Evolutionary conservation across 768 basidiomycete genomes (phyloP).

Genomic region (Agrocybe chaxingu): DNA sequence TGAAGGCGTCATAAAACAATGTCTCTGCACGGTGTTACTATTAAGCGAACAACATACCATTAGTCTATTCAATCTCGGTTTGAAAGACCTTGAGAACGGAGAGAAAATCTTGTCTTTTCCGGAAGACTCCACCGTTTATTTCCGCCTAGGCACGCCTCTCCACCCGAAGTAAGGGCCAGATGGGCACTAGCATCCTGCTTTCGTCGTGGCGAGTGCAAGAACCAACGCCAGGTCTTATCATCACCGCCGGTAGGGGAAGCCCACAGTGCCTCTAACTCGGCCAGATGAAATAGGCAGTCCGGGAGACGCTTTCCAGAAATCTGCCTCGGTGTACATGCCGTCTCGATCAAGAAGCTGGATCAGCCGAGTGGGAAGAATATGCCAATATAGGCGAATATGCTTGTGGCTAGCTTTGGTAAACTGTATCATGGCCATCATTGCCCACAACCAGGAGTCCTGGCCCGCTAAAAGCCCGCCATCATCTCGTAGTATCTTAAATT

Average conservation of each 20-base stretch:
- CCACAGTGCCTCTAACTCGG: neutral
- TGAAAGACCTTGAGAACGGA: neutral
- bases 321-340: too few species aligned
- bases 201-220: neutral
- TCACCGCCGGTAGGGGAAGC: neutral
- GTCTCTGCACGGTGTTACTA: too few species aligned
- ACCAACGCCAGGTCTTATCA: neutral
- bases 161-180: neutral
- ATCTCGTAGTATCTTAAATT: neutral
- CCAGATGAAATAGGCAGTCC: neutral
- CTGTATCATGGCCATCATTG: neutral
- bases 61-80: neutral
- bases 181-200: constrained; percentile 1
- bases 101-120: neutral
- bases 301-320: too few species aligned
- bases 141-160: constrained; percentile 1
- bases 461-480: neutral
- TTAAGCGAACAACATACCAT: neutral
- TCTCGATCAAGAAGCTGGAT: too few species aligned
- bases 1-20: too few species aligned
- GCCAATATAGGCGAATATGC: neutral
- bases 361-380: neutral
- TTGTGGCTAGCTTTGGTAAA: neutral
- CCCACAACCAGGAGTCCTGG: neutral
- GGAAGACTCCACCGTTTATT: neutral